Percentiles rank a stretch among this genome's conserved stretches.
These are phyloP conservation scores for Puccinia triticina DNA, from an alignment of 1,284 basidiomycete species.

Conservation along the genomic window DNA sequence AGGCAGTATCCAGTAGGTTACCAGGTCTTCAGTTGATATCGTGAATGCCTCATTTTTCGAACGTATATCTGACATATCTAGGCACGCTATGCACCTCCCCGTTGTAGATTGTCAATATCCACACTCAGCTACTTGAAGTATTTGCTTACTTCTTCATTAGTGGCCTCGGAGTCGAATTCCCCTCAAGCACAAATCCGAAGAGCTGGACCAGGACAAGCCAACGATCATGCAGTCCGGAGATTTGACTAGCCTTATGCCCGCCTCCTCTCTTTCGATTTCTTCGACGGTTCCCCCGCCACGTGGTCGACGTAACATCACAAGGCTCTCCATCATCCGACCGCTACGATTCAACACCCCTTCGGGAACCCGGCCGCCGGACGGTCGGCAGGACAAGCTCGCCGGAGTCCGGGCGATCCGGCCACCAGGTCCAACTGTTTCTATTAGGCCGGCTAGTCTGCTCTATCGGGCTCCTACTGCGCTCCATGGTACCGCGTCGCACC, in stretches of 20 bases:
- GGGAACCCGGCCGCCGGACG: background rate
- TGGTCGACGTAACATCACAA: background rate
- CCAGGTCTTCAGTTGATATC: too few species aligned
- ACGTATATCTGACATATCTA: background rate
- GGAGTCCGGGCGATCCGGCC: conserved; percentile 17
- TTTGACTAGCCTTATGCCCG: background rate
- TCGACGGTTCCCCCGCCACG: background rate
- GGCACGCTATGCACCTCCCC: background rate
- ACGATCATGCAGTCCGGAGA: background rate
- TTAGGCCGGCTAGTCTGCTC: conserved; percentile 15
- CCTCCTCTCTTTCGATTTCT: background rate
- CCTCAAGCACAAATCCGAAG: background rate
- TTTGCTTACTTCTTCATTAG: background rate
- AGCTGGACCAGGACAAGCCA: background rate
- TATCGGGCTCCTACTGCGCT: conserved; percentile 15
- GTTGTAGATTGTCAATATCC: background rate
- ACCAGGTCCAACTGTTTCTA: conserved; percentile 18
- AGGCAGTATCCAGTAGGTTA: background rate
- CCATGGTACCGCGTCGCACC: conserved; percentile 20
- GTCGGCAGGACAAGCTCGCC: background rate
- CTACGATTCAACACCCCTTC: background rate
- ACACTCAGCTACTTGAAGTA: background rate
- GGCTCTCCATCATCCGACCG: background rate
- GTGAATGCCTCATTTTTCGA: background rate
- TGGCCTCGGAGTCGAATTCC: background rate